phyloP scores from a whole-genome alignment of 1,284 basidiomycete genomes.

The Phylloboletellus chloephorus region DNA sequence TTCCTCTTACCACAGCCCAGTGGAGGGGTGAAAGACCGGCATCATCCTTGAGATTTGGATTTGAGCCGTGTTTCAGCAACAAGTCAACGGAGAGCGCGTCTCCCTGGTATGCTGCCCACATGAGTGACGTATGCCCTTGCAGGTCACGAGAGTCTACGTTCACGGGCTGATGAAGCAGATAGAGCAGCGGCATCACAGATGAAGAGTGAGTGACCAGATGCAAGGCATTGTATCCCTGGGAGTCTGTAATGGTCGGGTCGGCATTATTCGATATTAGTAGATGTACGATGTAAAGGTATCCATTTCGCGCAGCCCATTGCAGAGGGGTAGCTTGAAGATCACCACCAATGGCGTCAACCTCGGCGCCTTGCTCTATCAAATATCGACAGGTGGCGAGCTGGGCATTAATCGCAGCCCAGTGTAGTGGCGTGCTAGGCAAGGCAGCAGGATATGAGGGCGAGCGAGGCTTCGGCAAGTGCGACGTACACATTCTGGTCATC shows the following conservation, averaged over 20 bases:
- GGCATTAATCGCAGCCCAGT: slow-evolving; percentile 96
- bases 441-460: slow-evolving; percentile 1
- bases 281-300: slow-evolving; percentile 92
- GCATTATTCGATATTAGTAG: slow-evolving; percentile 85
- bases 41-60: slow-evolving; percentile 71
- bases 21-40: slow-evolving; percentile 87
- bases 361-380: slow-evolving; percentile 89
- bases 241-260: slow-evolving; percentile 87
- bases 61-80: slow-evolving; percentile 84
- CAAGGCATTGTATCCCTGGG: slow-evolving; percentile 94
- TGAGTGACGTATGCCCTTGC: slow-evolving; percentile 92
- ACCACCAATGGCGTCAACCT: slow-evolving; percentile 91
- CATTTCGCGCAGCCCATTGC: slow-evolving; percentile 97
- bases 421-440: slow-evolving; percentile 64
- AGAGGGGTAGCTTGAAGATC: slow-evolving; percentile 94
- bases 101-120: slow-evolving; percentile 99
- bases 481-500: slow-evolving; percentile 80
- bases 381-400: slow-evolving; percentile 76
- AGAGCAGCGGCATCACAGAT: slow-evolving; percentile 89
- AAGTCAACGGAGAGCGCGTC: slow-evolving; percentile 94
- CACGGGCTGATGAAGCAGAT: slow-evolving; percentile 88
- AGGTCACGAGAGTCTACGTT: slow-evolving; percentile 84
- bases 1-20: slow-evolving; percentile 98
- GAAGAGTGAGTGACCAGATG: slow-evolving; percentile 95
- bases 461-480: not conserved